A percentile compares a stretch with the other conserved stretches of the same genome.
Conservation (phyloP, 768 basidiomycete species). For the Panus rudis region DNA sequence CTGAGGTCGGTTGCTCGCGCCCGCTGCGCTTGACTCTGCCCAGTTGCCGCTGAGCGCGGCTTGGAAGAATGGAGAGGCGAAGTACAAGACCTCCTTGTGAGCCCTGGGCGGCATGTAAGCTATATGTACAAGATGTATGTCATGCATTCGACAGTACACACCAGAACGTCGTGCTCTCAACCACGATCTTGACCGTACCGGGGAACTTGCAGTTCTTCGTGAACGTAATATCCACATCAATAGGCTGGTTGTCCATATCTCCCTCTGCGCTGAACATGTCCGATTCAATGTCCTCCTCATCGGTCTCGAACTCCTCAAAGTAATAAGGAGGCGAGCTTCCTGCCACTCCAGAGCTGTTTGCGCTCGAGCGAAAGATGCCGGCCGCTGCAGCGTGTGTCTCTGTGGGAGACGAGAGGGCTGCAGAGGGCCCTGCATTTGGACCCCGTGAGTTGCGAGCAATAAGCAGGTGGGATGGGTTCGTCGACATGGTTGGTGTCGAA, state of each 20-base stretch:
- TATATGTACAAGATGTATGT: background rate
- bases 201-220: conserved; percentile 60
- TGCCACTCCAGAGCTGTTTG: no score
- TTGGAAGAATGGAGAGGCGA: conserved; percentile 94
- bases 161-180: conserved; percentile 89
- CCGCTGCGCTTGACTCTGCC: conserved; percentile 65
- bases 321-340: conserved; percentile 76
- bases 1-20: conserved; percentile 62
- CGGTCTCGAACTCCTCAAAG: conserved; percentile 65
- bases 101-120: conserved; percentile 43
- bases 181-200: conserved; percentile 86
- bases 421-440: conserved; percentile 67
- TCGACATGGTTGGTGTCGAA: conserved; percentile 36
- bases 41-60: conserved; percentile 86
- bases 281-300: conserved; percentile 63
- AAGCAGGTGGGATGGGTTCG: conserved; percentile 82
- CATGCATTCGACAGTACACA: conserved; percentile 30
- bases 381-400: conserved; percentile 86
- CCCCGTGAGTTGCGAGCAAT: conserved; percentile 83
- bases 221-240: conserved; percentile 80
- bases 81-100: conserved; percentile 86
- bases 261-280: conserved; percentile 63
- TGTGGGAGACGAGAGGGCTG: conserved; percentile 75
- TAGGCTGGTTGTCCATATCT: conserved; percentile 53
- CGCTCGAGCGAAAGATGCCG: conserved; percentile 76